Percentiles rank a stretch among this genome's conserved stretches.
Conservation (phyloP, 139 green algal genomes). For the Tetradesmus obliquus region DNA sequence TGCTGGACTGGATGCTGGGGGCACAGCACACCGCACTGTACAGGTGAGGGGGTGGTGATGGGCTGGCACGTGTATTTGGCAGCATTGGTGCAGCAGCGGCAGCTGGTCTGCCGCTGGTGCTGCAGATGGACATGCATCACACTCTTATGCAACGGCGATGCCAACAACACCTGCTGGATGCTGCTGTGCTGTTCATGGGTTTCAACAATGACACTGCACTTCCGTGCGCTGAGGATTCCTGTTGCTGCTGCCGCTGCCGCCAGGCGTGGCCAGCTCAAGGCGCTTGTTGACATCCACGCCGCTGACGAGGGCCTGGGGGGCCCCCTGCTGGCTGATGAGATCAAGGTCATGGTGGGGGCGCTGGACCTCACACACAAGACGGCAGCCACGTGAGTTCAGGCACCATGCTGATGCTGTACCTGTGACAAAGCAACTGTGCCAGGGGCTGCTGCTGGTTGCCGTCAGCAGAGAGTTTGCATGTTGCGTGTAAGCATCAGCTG, state of each 20-base stretch:
- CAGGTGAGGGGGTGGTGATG: too few relatives aligned
- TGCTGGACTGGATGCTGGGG: conserved; percentile 87
- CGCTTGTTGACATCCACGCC: conserved; percentile 86
- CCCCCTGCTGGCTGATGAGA: conserved; percentile 68
- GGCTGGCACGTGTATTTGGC: not conserved
- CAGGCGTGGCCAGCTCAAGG: conserved; percentile 85
- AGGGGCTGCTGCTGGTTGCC: not conserved
- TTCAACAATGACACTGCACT: not conserved
- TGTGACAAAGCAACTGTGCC: not conserved
- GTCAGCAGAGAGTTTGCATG: not conserved
- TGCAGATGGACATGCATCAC: not conserved
- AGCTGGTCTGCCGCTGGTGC: not conserved
- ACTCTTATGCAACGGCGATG: not conserved
- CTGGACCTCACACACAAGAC: conserved; percentile 91
- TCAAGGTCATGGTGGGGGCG: conserved; percentile 75
- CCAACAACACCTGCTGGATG: too few relatives aligned
- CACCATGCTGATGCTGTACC: too few relatives aligned
- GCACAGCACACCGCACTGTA: conserved; percentile 58
- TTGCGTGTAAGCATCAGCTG: not conserved
- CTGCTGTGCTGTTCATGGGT: not conserved
- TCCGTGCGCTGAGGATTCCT: not conserved
- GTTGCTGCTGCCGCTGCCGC: not conserved
- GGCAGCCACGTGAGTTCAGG: conserved; percentile 50
- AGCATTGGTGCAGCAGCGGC: not conserved
- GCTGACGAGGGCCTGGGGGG: conserved; percentile 79